A percentile compares a stretch with the other conserved stretches of the same genome.
These are phyloP conservation scores for Ogataea trehaloabstinens DNA, from an alignment of 805 yeast genomes.

Conservation along the genomic window DNA sequence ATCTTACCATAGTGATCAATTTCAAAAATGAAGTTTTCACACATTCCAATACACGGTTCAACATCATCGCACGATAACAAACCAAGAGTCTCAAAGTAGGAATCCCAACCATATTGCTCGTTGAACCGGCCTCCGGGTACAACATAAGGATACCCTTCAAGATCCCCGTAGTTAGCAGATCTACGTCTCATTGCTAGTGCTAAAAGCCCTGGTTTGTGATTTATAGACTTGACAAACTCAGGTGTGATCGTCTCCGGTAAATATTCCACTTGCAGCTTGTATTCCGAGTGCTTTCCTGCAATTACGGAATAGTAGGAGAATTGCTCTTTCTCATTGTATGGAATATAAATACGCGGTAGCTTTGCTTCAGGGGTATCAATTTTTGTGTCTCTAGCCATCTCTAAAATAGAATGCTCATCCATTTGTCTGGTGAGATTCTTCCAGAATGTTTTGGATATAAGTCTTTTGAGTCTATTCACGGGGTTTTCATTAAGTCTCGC, in stretches of 20 bases:
- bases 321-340: conserved; percentile 66
- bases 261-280: conserved; percentile 68
- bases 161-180: conserved; percentile 28
- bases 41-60: conserved; percentile 83
- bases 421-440: conserved; percentile 68
- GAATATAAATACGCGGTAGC: conserved; percentile 76
- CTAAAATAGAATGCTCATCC: conserved; percentile 57
- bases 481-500: conserved; percentile 85
- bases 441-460: conserved; percentile 82
- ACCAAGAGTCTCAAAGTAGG: conserved; percentile 88
- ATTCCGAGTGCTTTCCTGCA: conserved; percentile 51
- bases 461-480: conserved; percentile 67
- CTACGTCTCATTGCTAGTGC: conserved; percentile 67
- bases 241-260: conserved; percentile 76
- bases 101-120: conserved; percentile 98
- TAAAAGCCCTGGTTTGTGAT: conserved; percentile 80
- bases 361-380: conserved; percentile 59
- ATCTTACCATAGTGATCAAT: conserved; percentile 89
- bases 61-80: conserved; percentile 62
- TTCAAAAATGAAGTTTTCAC: conserved; percentile 87
- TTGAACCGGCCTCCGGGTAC: conserved; percentile 98
- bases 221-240: conserved; percentile 71
- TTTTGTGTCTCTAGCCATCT: conserved; percentile 78
- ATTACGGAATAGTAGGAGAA: conserved; percentile 62
- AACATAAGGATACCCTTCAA: conserved; percentile 74